Percentiles rank a stretch among this genome's conserved stretches.
These are phyloP conservation scores for Ormosia semicastrata DNA, from an alignment of 306 rosid genomes.

Conservation along the genomic window DNA sequence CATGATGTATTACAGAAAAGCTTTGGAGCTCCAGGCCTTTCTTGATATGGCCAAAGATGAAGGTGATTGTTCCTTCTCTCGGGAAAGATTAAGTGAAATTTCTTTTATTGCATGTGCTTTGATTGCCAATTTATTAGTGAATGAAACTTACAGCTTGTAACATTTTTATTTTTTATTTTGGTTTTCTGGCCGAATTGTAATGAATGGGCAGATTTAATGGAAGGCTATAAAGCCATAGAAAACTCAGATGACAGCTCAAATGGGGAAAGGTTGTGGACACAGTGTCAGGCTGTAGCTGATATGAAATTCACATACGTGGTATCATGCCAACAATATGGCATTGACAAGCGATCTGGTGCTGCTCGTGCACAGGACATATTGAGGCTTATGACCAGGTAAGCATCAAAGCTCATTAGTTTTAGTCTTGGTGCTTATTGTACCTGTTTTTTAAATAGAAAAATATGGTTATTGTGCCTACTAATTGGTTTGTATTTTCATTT, in stretches of 20 bases:
- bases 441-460: conserved; percentile 3
- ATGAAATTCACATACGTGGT: conserved; percentile 95
- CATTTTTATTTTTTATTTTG: not conserved
- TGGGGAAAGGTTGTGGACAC: conserved; percentile 86
- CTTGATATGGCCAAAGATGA: conserved; percentile 94
- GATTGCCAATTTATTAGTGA: not conserved
- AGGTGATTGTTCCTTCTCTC: conserved; percentile 46
- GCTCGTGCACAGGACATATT: conserved; percentile 79
- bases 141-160: not conserved
- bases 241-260: conserved; percentile 67
- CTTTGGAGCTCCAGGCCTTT: conserved; percentile 97
- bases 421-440: not conserved
- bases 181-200: conserved; percentile 14
- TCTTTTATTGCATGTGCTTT: not conserved
- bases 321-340: conserved; percentile 93
- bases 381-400: conserved; percentile 88
- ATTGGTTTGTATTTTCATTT: conserved; percentile 19
- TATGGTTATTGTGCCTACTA: not conserved
- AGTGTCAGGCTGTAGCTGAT: conserved; percentile 96
- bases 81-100: not conserved
- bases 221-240: conserved; percentile 92
- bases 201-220: conserved; percentile 77
- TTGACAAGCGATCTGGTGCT: conserved; percentile 87
- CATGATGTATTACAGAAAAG: conserved; percentile 96
- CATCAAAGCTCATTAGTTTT: not conserved